Base-by-base conservation (phyloP, 163 green algal genomes). In the Scenedesmus sp. region DNA sequence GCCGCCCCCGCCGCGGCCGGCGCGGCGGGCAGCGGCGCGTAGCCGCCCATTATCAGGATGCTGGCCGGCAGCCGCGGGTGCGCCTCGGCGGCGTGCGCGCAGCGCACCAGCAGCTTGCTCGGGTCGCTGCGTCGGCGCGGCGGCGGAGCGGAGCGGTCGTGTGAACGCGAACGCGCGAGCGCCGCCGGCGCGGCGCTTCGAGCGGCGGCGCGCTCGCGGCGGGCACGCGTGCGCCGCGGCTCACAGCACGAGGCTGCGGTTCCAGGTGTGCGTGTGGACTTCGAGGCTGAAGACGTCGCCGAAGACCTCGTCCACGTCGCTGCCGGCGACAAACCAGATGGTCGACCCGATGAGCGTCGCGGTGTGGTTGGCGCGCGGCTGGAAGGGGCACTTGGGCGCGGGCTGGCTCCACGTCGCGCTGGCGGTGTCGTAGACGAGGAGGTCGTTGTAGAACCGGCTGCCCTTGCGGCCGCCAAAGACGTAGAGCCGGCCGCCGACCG, bases 21-120 rank as follows among this genome's bases (percentile, higher is more conserved):
- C 14, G 31, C 28, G 24, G 26, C 66, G 20, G 22, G n/a, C 11
- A 62, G n/a, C 15, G 53, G 39, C 10, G 39, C 39, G 54, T 36
- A 76, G 33, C 67, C 67, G 36, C 67, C 67, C 42, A 78, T 62
- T 2, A 78, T 63, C 0, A 78, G 34, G 29, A 78, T 70, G 26
- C 42, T 70, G 57, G 20, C 7, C 6, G 44, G 29, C 26, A 26
- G 22, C 7, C 42, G 44, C 6, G 57, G 57, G 58, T 78, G 70
- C 18, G 62, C 14, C 50, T 78, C 57, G 10, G 70, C 70, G 29
- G 70, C 58, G 58, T 78, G 70, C 28, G 70, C 57, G 18, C 26
- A 53, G 24, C 70, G 44, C 28, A 57, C 31, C 18, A 78, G 57
- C 56, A 78, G 45, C 39, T 6, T 6, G 39, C 42, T 50, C 26